Conservation (phyloP, 345 rosid species). For the Orychophragmus violaceus region DNA sequence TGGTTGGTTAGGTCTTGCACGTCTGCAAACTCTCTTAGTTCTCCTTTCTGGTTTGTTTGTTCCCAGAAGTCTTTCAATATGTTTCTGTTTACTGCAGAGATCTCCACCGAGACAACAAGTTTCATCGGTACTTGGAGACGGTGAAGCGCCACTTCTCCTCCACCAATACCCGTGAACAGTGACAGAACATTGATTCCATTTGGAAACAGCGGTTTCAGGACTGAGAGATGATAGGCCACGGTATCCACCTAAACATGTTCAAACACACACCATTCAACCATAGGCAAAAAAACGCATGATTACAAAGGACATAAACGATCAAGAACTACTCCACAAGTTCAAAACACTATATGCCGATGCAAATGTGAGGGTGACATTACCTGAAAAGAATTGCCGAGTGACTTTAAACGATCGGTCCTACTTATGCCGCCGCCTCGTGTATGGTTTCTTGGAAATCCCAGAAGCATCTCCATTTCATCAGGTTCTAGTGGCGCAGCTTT, state of each 20-base stretch:
- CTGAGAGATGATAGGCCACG: conserved; percentile 86
- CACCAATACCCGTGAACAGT: conserved; percentile 92
- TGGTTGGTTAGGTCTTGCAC: conserved; percentile 44
- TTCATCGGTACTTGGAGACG: conserved; percentile 63
- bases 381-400: conserved; percentile 96
- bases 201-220: conserved; percentile 57
- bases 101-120: conserved; percentile 73
- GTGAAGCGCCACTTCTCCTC: conserved; percentile 87
- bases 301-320: neutral
- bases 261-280: neutral
- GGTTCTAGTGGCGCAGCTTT: conserved; percentile 88
- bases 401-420: conserved; percentile 75
- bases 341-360: neutral
- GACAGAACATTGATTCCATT: conserved; percentile 67
- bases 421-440: conserved; percentile 91
- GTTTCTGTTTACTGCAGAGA: conserved; percentile 53
- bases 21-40: conserved; percentile 44
- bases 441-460: conserved; percentile 90
- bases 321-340: neutral
- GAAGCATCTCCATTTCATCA: conserved; percentile 84
- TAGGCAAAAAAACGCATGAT: neutral
- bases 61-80: conserved; percentile 77
- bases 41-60: conserved; percentile 82
- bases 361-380: conserved; percentile 18
- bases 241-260: conserved; percentile 64